phyloP scores from a whole-genome alignment of 495 filamentous ascomycete species.

The Hypoxylon trugodes region DNA sequence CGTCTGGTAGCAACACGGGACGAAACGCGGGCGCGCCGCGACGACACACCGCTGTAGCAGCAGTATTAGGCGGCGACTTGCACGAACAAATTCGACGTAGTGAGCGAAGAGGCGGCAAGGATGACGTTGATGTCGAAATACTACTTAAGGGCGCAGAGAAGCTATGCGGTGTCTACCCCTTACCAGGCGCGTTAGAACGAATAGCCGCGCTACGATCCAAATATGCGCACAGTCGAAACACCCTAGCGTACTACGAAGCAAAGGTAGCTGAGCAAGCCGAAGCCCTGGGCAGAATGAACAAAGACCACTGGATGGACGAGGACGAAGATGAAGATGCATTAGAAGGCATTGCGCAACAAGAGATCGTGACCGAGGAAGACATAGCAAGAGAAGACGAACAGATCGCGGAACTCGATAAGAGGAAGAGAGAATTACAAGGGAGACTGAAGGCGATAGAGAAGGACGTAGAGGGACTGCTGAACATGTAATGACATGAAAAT shows the following conservation, averaged over 20 bases:
- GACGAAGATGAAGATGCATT: slow-evolving; percentile 56
- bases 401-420: slow-evolving; percentile 77
- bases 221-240: slow-evolving; percentile 74
- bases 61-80: slow-evolving; percentile 86
- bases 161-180: slow-evolving; percentile 85
- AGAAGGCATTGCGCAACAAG: slow-evolving; percentile 47
- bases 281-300: slow-evolving; percentile 78
- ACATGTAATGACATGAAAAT: slow-evolving; percentile 42
- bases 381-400: slow-evolving; percentile 79
- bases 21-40: slow-evolving; percentile 61
- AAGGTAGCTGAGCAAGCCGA: slow-evolving; percentile 80
- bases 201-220: slow-evolving; percentile 76
- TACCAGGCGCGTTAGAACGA: slow-evolving; percentile 81
- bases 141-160: slow-evolving; percentile 90
- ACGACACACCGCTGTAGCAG: slow-evolving; percentile 86
- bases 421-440: slow-evolving; percentile 78
- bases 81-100: slow-evolving; percentile 79
- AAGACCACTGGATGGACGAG: slow-evolving; percentile 55
- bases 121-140: slow-evolving; percentile 88
- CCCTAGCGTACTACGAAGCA: slow-evolving; percentile 79
- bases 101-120: slow-evolving; percentile 54
- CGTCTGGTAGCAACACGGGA: slow-evolving; percentile 51
- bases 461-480: slow-evolving; percentile 73
- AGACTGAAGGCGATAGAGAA: slow-evolving; percentile 81
- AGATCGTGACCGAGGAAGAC: slow-evolving; percentile 76